Conservation (phyloP, 306 rosid species). For the Dryas drummondii region DNA sequence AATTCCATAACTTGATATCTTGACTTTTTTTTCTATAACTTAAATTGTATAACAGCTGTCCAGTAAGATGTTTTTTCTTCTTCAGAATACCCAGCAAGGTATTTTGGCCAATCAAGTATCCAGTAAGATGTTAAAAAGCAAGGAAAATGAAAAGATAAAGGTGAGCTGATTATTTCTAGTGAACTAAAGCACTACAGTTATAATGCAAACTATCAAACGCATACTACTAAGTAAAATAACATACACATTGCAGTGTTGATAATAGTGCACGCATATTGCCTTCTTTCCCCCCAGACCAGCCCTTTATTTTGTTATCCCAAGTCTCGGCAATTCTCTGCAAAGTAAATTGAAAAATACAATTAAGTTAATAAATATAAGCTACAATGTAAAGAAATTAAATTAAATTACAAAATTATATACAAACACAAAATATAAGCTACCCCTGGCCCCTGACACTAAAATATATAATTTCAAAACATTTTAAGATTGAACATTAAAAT, state of each 20-base stretch:
- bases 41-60: too few relatives aligned
- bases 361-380: conserved; percentile 1
- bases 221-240: conserved; percentile 16
- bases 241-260: conserved; percentile 68
- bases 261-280: conserved; percentile 90
- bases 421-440: background rate
- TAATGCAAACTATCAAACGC: conserved; percentile 1
- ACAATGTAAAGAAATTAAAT: background rate
- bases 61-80: too few relatives aligned
- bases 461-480: background rate
- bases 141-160: background rate
- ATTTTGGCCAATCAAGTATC: too few relatives aligned
- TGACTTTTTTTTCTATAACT: too few relatives aligned
- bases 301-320: conserved; percentile 58
- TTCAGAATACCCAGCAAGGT: too few relatives aligned
- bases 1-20: too few relatives aligned
- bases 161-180: background rate
- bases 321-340: conserved; percentile 71
- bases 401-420: background rate
- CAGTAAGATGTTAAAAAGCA: background rate
- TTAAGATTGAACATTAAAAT: background rate
- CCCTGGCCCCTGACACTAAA: background rate
- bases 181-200: background rate
- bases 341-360: conserved; percentile 21
- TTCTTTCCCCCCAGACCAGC: conserved; percentile 91